Base-by-base conservation (phyloP, 1,284 basidiomycete species). In the Puccinia triticina region DNA sequence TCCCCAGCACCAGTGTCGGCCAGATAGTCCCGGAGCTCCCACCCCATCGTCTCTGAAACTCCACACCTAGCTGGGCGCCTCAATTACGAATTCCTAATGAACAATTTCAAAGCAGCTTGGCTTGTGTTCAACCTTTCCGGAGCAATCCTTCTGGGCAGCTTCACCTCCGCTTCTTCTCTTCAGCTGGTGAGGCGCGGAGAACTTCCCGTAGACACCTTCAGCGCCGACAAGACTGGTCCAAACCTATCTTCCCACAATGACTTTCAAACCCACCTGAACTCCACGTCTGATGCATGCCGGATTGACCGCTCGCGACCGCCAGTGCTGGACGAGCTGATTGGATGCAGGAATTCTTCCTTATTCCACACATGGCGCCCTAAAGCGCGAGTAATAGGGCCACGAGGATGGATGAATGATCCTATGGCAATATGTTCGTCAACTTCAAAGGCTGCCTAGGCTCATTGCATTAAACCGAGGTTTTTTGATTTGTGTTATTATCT, bases 331-430 rank as follows among this genome's bases (percentile, higher is more conserved):
- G 12, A 82, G 82, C 59, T 83, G 84, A 40, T 77, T 82, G 7
- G 76, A 26, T 85, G 85, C 55, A 83, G 80, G 18, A 85, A 85
- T 61, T 78, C 83, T 10, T 84, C 84, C 0, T 59, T 85, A 21
- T 85, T 85, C 76, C 75, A 67, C n/a, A 72, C 77, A 10, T 85
- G 83, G 77, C 61, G 85, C 23, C 82, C 83, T 61, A 85, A 85
- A 69, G 85, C 85, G 16, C 69, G 84, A 0, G 73, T 85, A 29
- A 83, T 85, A 23, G 85, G 83, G 12, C 84, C 84, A 21, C 82
- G 84, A 61, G 84, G 85, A n/a, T 85, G 84, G 84, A 85, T 85
- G 84, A 85, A 85, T 76, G 84, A 84, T 34, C 84, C 84, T 10
- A 84, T 85, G 84, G 84, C 79, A 18, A 83, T 84, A 37, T 85